Evolutionary conservation across 1,139 yeast species (phyloP), one percentile per base, ranked within the genome.

Genomic region (Kodamaea arcana): DNA sequence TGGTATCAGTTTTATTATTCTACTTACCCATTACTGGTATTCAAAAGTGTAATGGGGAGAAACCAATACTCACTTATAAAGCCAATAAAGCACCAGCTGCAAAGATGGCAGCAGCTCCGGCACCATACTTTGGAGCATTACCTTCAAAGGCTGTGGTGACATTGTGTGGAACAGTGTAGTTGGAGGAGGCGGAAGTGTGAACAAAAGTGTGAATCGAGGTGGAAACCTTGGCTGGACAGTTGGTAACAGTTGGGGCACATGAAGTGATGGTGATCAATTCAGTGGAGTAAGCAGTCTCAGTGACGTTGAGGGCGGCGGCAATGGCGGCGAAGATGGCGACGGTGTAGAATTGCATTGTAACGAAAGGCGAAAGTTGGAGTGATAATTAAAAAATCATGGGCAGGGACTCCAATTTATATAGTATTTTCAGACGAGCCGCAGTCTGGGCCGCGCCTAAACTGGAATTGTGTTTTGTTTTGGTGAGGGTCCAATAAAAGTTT

Each of bases 181-280:
- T 16, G 31, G 33, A 8, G 20, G 34, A 17, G 11, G 15, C 34
- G 9, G 31, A 16, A 13, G 31, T 25, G 26, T 28, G 15, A 18
- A 9, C 9, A 9, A 7, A 18, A 18, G 22, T 18, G 22, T 18
- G 22, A 9, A 18, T 9, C 6, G 9, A 7, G 32, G 18, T 36
- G 31, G 35, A 54, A 29, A 11, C 29, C 31, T 30, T 30, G 13
- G 52, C 30, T 44, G 61, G 61, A 36, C 59, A 54, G 32, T 22
- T 16, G 15, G 32, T 22, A 38, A 56, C 52, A 27, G 60, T 51
- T 34, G 44, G 47, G 29, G 53, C 45, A 51, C 64, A 59, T 35
- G 63, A 54, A 38, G 63, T 58, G 44, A 58, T 47, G 44, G 64
- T 56, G 32, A 54, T 55, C 38, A 54, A 52, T 27, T 62, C 53